Evolutionary conservation across 495 filamentous ascomycete genomes (phyloP), one percentile per base, ranked within the genome.

Genomic region (Aspergillus saccharolyticus): DNA sequence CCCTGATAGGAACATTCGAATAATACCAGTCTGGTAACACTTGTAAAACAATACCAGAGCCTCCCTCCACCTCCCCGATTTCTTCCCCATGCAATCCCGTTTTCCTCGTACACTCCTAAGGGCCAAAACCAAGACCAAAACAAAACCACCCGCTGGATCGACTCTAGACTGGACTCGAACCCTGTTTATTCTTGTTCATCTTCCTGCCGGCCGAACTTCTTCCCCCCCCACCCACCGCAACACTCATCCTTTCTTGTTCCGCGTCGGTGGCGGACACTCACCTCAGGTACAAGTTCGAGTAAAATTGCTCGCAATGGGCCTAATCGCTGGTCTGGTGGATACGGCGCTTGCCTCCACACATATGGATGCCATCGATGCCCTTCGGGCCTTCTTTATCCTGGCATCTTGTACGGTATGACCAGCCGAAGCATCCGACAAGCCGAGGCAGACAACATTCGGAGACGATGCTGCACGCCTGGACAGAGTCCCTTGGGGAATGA

Each of bases 401-500:
- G 70, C 77, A 58, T 70, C 76, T 54, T 77, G 73, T 63, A 77
- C 74, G 63, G 80, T 83, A 79, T 57, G 60, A 58, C 49, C 58
- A 57, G 28, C 18, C 14, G 21, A 14, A 43, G 18, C 44, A 57
- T 51, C 30, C 44, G 18, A 14, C n/a, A 42, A 20, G 12, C 42
- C 10, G 16, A 49, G 44, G 22, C 43, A 54, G 44, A 24, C 45
- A 22, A 53, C 24, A 25, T 2, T 53, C 19, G 25, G 47, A 18
- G 28, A 54, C 43, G 30, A 45, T 44, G 14, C 17, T 20, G 22
- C 28, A 1, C 30, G 16, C 44, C 22, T 45, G 18, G 55, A 24
- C 17, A 8, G 28, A 10, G 30, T 53, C 44, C 52, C 45, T 58
- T 57, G 55, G 61, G 50, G 56, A 63, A 54, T 53, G 54, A 45